phyloP scores from a whole-genome alignment of 139 green algal genomes.

The Limnomonas spitsbergensis region DNA sequence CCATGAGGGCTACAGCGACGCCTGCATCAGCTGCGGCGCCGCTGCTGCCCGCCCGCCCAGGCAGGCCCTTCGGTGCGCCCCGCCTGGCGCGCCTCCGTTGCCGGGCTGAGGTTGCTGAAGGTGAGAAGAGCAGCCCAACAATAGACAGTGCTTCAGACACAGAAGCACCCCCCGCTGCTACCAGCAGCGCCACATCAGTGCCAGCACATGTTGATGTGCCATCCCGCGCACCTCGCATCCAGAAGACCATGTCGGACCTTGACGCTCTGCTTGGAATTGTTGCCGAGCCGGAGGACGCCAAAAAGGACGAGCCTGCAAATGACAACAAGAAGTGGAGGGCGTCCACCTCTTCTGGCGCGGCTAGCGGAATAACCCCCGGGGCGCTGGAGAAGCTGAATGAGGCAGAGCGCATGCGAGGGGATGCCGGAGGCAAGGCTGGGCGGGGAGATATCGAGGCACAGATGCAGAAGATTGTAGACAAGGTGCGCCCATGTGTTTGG shows the following conservation, averaged over 20 bases:
- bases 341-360: neutral
- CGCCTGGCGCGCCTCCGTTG: neutral
- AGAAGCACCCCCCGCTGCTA: neutral
- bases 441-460: conserved; percentile 2
- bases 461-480: conserved; percentile 13
- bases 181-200: too few relatives aligned
- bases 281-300: neutral
- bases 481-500: neutral
- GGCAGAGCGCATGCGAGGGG: neutral
- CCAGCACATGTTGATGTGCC: neutral
- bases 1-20: too few relatives aligned
- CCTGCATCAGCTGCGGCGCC: too few relatives aligned
- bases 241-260: conserved; percentile 1
- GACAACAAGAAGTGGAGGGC: neutral
- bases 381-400: neutral
- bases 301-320: neutral
- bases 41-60: too few relatives aligned
- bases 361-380: neutral
- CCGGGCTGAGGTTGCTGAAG: neutral
- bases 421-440: neutral
- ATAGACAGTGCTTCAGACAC: neutral
- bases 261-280: conserved; percentile 4
- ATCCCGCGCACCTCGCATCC: neutral
- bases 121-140: neutral
- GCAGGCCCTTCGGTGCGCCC: too few relatives aligned